Evolutionary conservation across 1,284 basidiomycete genomes (phyloP).

Genomic region (Taiwanofungus camphoratus): DNA sequence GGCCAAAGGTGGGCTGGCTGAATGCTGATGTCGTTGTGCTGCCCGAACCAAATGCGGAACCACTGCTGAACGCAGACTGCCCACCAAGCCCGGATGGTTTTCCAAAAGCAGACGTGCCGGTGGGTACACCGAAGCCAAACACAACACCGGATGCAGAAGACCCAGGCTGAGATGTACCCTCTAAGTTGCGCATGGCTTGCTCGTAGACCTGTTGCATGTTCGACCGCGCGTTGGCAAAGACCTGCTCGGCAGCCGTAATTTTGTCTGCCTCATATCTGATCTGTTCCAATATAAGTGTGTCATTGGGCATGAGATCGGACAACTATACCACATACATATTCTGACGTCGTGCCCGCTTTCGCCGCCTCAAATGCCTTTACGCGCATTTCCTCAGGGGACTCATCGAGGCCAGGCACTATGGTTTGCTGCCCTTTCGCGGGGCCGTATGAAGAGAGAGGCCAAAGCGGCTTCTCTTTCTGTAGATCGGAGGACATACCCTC

Average conservation of each 20-base stretch:
- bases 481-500: slow-evolving; percentile 60
- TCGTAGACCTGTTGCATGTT: slow-evolving; percentile 47
- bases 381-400: slow-evolving; percentile 79
- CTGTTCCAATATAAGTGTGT: slow-evolving; percentile 30
- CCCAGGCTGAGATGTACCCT: slow-evolving; percentile 17
- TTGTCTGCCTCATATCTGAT: slow-evolving; percentile 50
- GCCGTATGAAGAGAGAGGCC: slow-evolving; percentile 81
- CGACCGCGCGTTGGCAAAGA: slow-evolving; percentile 39
- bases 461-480: slow-evolving; percentile 64
- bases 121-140: slow-evolving; percentile 22
- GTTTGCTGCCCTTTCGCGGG: slow-evolving; percentile 74
- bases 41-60: slow-evolving; percentile 32
- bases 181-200: slow-evolving; percentile 36
- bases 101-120: slow-evolving; percentile 35
- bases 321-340: slow-evolving; percentile 56
- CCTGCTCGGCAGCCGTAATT: slow-evolving; percentile 34
- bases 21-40: slow-evolving; percentile 33
- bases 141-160: slow-evolving; percentile 12
- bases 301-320: not conserved
- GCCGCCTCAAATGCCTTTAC: slow-evolving; percentile 60
- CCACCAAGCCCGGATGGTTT: slow-evolving; percentile 30
- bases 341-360: slow-evolving; percentile 48
- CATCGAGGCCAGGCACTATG: slow-evolving; percentile 64
- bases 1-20: slow-evolving; percentile 23
- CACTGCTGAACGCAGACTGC: slow-evolving; percentile 11